Conservation (phyloP, 2,329 filamentous ascomycete species). For the Stromatinia cepivora region DNA sequence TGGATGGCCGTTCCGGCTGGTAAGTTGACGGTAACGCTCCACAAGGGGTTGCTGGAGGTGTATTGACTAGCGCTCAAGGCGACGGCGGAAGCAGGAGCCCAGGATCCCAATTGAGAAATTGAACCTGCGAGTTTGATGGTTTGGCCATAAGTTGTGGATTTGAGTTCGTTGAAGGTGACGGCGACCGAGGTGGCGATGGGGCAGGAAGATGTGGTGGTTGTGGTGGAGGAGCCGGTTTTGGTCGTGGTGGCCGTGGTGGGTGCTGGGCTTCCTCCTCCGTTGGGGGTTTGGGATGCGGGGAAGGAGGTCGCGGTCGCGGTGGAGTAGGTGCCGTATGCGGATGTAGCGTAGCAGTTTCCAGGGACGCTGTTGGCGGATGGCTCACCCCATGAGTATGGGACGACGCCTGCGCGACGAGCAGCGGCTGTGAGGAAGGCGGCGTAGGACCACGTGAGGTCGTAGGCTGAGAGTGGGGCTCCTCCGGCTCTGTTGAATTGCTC, state of each 20-base stretch:
- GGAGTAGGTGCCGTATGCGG: constrained; percentile 54
- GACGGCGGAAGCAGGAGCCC: constrained; percentile 57
- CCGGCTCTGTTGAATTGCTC: constrained; percentile 63
- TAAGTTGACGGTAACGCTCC: constrained; percentile 58
- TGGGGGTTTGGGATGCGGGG: constrained; percentile 45
- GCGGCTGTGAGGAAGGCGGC: constrained; percentile 66
- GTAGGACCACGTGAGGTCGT: constrained; percentile 73
- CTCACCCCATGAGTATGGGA: constrained; percentile 59
- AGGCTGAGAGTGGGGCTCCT: constrained; percentile 60
- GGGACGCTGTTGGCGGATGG: constrained; percentile 51
- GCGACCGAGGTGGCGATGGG: constrained; percentile 49
- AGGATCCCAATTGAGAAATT: constrained; percentile 59
- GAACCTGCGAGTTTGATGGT: constrained; percentile 66
- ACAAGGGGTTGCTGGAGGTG: constrained; percentile 58
- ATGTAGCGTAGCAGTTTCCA: constrained; percentile 49
- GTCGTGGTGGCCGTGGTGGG: constrained; percentile 22
- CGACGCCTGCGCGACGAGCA: constrained; percentile 54
- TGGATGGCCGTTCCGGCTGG: constrained; percentile 56
- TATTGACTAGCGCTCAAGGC: constrained; percentile 60
- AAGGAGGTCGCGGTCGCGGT: constrained; percentile 47
- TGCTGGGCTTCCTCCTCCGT: constrained; percentile 25
- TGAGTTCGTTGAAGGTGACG: constrained; percentile 62
- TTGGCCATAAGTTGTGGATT: constrained; percentile 60
- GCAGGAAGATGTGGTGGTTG: constrained; percentile 44
- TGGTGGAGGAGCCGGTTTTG: constrained; percentile 23